Percentiles rank a stretch among this genome's conserved stretches.
Evolutionary conservation across 164 flowering plant species (phyloP).

Genomic region (Buxus sempervirens): DNA sequence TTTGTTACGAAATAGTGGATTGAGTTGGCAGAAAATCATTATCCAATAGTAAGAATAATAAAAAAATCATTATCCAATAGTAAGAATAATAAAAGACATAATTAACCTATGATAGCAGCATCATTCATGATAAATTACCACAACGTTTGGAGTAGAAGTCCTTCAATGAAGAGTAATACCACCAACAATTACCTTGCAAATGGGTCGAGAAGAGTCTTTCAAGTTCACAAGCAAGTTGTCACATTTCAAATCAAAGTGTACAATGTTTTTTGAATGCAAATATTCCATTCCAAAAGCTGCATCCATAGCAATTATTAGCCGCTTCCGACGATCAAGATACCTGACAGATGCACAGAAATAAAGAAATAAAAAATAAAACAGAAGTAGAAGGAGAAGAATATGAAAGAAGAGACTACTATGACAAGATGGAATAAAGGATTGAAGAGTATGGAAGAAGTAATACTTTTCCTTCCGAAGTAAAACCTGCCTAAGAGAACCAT

Average conservation of each 20-base stretch:
- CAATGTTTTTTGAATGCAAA: slow-evolving; percentile 88
- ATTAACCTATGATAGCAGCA: background rate
- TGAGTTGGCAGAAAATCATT: background rate
- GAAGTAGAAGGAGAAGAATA: background rate
- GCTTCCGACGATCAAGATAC: slow-evolving; percentile 83
- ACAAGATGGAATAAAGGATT: background rate
- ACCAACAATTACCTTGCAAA: slow-evolving; percentile 66
- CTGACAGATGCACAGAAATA: slow-evolving; percentile 38
- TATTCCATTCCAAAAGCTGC: slow-evolving; percentile 99
- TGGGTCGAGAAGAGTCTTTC: slow-evolving; percentile 82
- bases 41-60: background rate
- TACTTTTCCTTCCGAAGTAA: slow-evolving; percentile 88
- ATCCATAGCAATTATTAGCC: slow-evolving; percentile 91
- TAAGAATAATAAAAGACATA: background rate
- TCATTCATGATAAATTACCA: background rate
- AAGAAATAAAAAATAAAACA: too few relatives aligned
- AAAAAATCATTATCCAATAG: too few relatives aligned
- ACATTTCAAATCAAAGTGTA: slow-evolving; percentile 94
- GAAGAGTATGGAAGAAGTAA: background rate
- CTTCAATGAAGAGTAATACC: background rate
- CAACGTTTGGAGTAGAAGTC: background rate
- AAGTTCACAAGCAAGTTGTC: slow-evolving; percentile 91
- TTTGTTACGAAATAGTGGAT: background rate
- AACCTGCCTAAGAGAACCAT: slow-evolving; percentile 96
- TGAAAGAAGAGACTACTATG: background rate